Base-by-base conservation (phyloP, 148 eudicot species). In the Pouteria glomerata region DNA sequence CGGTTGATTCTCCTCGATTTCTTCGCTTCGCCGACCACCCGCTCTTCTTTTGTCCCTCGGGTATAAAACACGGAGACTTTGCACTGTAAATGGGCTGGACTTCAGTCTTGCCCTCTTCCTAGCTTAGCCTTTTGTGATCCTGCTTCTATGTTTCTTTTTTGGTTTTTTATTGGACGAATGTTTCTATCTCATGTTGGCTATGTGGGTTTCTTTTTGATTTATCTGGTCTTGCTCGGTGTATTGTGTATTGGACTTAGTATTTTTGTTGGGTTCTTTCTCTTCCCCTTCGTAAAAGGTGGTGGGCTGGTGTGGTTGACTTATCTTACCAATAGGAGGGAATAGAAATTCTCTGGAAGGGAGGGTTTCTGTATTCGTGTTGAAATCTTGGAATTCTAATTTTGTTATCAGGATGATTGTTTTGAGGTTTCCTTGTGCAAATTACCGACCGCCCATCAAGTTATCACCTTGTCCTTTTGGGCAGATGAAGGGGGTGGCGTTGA, bases 221-320 rank as follows among this genome's bases (percentile, higher is more conserved):
- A 14, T 19, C 24, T 42, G 27, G 2, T 42, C 7, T 35, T 12
- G 24, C 42, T 57, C 59, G 15, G 42, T 13, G 3, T 2, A 16
- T 21, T 56, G 65, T 50, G 66, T 72, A 37, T 69, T 68, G 44
- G 69, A 34, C 30, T 37, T 42, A 73, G 68, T 66, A 39, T 45
- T 65, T 39, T 57, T 30, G 52, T 74, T 55, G 47, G 61, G 55
- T 71, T 53, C 55, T 39, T 68, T 65, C 29, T 18, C 30, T 56
- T 30, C 57, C 47, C 33, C 71, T 53, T 70, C 66, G 71, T 51
- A 39, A 76, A 85, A 85, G 88, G 88, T 85, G 85, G 88, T 85
- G 73, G 82, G 80, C 80, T 82, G 82, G 82, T 71, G 76, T 76
- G 44, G 80, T 81, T 82, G 80, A 83, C 80, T 82, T 82, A 68